A percentile compares a stretch with the other conserved stretches of the same genome.
These are phyloP conservation scores for Xylariomycetidae sp. DNA, from an alignment of 2,329 filamentous ascomycete genomes.

Conservation along the genomic window DNA sequence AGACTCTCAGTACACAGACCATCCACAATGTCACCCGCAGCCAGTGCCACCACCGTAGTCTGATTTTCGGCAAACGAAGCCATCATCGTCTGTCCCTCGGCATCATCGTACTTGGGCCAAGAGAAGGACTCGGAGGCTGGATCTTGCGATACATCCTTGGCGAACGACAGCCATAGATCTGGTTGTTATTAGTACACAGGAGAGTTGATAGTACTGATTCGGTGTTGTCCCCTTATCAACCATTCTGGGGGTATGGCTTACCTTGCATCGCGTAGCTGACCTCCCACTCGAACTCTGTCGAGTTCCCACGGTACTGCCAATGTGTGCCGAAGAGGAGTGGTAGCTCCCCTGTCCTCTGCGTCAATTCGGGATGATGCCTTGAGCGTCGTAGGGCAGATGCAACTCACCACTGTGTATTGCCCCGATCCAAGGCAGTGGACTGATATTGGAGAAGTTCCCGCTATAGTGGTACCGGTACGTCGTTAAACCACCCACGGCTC, in stretches of 20 bases:
- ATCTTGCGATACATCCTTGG: slow-evolving; percentile 11
- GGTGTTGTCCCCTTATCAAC: background rate
- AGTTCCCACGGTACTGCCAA: slow-evolving; percentile 23
- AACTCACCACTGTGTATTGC: slow-evolving; percentile 22
- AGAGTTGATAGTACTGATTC: background rate
- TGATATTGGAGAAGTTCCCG: slow-evolving; percentile 31
- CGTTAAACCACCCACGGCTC: slow-evolving; percentile 2
- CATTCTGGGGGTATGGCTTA: too few relatives aligned
- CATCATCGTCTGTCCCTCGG: background rate
- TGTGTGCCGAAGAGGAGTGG: slow-evolving; percentile 27
- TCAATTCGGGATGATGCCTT: background rate
- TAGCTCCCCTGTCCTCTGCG: slow-evolving; percentile 18
- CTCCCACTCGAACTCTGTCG: slow-evolving; percentile 25
- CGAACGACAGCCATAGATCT: slow-evolving; percentile 25
- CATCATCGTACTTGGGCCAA: slow-evolving; percentile 18
- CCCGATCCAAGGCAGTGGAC: slow-evolving; percentile 27
- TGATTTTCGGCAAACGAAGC: background rate
- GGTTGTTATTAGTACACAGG: background rate
- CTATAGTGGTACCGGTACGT: slow-evolving; percentile 32
- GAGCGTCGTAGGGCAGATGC: background rate
- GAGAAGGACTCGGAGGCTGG: slow-evolving; percentile 13
- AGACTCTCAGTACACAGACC: background rate
- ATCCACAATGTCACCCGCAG: background rate
- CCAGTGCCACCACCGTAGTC: background rate
- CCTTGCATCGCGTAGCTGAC: slow-evolving; percentile 22